Conservation (phyloP, 2,329 filamentous ascomycete species). For the Juglanconis sp. region DNA sequence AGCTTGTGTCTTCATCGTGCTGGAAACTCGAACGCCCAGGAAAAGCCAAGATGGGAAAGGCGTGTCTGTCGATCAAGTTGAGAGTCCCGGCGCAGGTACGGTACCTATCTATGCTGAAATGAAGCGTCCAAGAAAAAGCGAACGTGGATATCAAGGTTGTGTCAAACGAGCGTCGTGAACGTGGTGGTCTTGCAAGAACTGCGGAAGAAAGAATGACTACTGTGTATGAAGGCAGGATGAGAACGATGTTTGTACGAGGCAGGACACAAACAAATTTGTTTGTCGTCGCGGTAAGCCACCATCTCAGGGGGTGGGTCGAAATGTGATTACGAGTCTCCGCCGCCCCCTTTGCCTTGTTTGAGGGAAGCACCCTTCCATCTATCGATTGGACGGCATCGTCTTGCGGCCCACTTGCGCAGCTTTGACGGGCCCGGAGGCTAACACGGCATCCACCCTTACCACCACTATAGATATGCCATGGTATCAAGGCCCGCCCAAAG, state of each 20-base stretch:
- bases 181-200: not conserved
- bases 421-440: not conserved
- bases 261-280: constrained; percentile 1
- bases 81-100: constrained; percentile 1
- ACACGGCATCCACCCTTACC: not conserved
- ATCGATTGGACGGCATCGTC: constrained; percentile 3
- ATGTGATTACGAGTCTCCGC: constrained; percentile 8
- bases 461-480: not conserved
- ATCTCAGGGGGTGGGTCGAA: constrained; percentile 8
- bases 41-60: constrained; percentile 3
- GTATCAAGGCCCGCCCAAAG: not conserved
- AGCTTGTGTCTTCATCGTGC: constrained; percentile 17
- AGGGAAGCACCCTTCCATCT: not conserved
- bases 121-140: not conserved
- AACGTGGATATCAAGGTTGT: not conserved
- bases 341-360: constrained; percentile 1
- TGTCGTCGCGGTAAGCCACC: not conserved
- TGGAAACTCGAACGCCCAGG: not conserved
- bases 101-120: not conserved
- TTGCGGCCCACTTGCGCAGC: not conserved
- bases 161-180: constrained; percentile 9
- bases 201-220: not conserved
- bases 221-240: too few species aligned
- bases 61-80: not conserved
- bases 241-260: not conserved